Percentiles rank a stretch among this genome's conserved stretches.
Conservation (phyloP, 2,329 filamentous ascomycete genomes). For the Hirsutella minnesotensis region DNA sequence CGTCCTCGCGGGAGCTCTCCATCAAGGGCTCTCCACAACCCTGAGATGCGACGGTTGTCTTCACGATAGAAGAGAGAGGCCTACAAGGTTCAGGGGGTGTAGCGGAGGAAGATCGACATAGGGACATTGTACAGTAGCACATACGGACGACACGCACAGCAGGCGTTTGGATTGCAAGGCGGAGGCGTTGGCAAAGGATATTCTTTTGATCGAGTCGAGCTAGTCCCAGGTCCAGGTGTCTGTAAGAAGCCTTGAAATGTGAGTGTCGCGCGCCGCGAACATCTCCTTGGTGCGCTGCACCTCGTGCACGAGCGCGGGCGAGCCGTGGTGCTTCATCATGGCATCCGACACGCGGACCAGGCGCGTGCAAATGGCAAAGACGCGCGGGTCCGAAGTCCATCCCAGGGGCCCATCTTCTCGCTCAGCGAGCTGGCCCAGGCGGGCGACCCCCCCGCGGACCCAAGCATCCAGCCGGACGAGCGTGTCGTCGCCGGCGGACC, state of each 20-base stretch:
- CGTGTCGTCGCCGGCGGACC: constrained; percentile 9
- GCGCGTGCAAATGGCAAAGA: constrained; percentile 48
- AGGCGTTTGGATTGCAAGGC: not conserved
- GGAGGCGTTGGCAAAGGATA: not conserved
- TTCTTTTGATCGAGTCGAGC: not conserved
- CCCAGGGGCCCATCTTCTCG: constrained; percentile 55
- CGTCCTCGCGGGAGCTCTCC: constrained; percentile 1
- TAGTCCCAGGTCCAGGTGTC: constrained; percentile 2
- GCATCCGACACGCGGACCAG: constrained; percentile 28
- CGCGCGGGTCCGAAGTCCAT: constrained; percentile 56
- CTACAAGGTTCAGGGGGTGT: not conserved
- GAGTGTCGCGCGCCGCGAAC: constrained; percentile 1
- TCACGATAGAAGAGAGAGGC: too few species aligned
- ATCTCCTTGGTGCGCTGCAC: constrained; percentile 3
- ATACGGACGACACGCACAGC: not conserved
- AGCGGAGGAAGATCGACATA: not conserved
- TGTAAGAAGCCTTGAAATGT: constrained; percentile 17
- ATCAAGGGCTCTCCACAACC: not conserved
- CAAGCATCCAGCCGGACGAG: constrained; percentile 28
- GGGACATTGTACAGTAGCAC: not conserved
- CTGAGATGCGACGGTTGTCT: not conserved
- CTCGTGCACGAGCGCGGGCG: constrained; percentile 5
- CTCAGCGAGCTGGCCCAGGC: constrained; percentile 21
- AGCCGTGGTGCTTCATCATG: constrained; percentile 12
- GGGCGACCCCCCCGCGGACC: constrained; percentile 35